Evolutionary conservation across 2,329 filamentous ascomycete species (phyloP).

Genomic region (Metarhizium album): DNA sequence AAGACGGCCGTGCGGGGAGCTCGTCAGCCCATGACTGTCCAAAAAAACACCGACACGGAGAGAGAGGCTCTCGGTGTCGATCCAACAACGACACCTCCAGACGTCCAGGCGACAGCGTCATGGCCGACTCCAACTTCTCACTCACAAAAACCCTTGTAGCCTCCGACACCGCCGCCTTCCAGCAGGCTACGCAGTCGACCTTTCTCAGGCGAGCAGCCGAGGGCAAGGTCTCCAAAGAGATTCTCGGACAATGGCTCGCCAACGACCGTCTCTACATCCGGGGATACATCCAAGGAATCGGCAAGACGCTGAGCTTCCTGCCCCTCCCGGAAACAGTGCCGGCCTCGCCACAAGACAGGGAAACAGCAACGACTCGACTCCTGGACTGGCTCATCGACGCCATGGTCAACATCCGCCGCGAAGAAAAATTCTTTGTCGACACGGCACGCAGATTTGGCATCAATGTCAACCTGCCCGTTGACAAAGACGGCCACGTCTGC

Average conservation of each 20-base stretch:
- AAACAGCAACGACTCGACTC: slow-evolving; percentile 39
- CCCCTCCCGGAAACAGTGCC: slow-evolving; percentile 33
- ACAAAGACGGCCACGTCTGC: slow-evolving; percentile 13
- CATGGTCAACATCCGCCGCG: slow-evolving; percentile 54
- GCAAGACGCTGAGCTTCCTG: slow-evolving; percentile 51
- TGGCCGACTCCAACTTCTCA: slow-evolving; percentile 17
- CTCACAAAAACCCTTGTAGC: slow-evolving; percentile 48
- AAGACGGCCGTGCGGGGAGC: no score
- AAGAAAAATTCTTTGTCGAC: slow-evolving; percentile 57
- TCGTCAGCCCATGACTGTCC: no score
- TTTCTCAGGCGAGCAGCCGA: slow-evolving; percentile 56
- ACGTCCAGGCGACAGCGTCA: background rate
- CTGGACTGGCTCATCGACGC: slow-evolving; percentile 53
- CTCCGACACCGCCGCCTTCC: slow-evolving; percentile 34
- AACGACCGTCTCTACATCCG: slow-evolving; percentile 64
- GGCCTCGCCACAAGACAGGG: slow-evolving; percentile 3
- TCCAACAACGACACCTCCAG: no score
- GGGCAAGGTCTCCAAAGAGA: slow-evolving; percentile 45
- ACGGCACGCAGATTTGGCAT: slow-evolving; percentile 51
- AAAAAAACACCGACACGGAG: no score
- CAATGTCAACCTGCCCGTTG: slow-evolving; percentile 28
- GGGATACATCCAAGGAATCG: slow-evolving; percentile 57
- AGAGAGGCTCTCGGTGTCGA: no score
- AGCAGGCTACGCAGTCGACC: slow-evolving; percentile 49
- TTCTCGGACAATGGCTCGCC: slow-evolving; percentile 56